Base-by-base conservation (phyloP, 768 basidiomycete species). In the Multifurca ochricompacta region DNA sequence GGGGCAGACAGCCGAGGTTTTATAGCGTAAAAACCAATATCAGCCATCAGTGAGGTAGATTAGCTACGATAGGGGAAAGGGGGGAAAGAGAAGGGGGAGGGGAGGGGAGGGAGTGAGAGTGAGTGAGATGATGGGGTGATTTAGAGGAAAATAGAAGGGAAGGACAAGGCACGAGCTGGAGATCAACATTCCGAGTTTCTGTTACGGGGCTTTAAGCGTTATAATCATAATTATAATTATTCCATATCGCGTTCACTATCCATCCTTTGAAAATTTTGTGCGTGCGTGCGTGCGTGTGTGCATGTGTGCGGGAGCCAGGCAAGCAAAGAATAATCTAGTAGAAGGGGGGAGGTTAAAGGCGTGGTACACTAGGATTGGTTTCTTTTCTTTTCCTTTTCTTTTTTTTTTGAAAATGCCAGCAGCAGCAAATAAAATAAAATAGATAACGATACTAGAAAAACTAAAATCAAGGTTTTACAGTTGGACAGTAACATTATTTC, bases 401-500 rank as follows among this genome's bases (percentile, higher is more conserved):
- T n/a, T n/a, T n/a, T n/a, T n/a, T n/a, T n/a, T n/a, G n/a, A n/a
- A n/a, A 34, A 39, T 30, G 43, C 51, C 52, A 53, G 52, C 52
- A 47, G 37, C 39, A 31, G 44, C 36, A n/a, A n/a, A n/a, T n/a
- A n/a, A n/a, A n/a, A n/a, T n/a, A n/a, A n/a, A n/a, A n/a, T n/a
- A 46, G 40, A 34, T 42, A 27, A 14, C 41, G 28, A 36, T 31
- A 31, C 21, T 4, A 21, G 36, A 28, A 16, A 18, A 21, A 31
- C 21, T 4, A 21, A 30, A 28, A 16, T 13, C 50, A 57, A 57
- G 27, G 56, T 57, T n/a, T 57, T 57, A 57, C 45, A 47, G 56
- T 57, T 52, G 27, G 40, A 47, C 44, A 32, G 21, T 6, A 25
- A 13, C 3, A 28, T 9, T 25, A 39, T 50, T 21, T 39, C 37